These are phyloP conservation scores for Pogostemon cablin DNA, from an alignment of 257 asterid species.

Conservation along the genomic window DNA sequence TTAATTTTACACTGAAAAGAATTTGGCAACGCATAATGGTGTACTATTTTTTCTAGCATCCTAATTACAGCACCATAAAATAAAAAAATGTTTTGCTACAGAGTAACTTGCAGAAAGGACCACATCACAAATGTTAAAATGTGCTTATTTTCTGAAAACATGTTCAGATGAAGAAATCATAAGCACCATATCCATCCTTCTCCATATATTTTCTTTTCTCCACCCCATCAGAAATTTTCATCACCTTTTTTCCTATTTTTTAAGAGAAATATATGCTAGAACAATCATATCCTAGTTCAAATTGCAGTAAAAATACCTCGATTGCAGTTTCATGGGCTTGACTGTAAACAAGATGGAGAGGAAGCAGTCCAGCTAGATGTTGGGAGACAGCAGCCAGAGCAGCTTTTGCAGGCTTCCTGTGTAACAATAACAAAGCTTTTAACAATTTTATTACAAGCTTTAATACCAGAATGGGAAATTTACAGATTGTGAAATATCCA, in stretches of 20 bases:
- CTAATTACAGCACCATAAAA: background rate
- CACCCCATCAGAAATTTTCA: background rate
- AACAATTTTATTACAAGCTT: constrained; percentile 31
- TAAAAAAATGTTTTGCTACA: background rate
- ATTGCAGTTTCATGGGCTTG: constrained; percentile 94
- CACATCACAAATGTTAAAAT: background rate
- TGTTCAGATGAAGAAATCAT: background rate
- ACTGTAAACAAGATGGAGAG: constrained; percentile 97
- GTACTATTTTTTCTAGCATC: background rate
- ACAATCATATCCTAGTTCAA: constrained; percentile 24
- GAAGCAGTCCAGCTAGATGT: constrained; percentile 94
- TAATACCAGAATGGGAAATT: constrained; percentile 10
- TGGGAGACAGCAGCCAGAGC: constrained; percentile 93
- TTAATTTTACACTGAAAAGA: constrained; percentile 7
- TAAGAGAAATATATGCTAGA: constrained; percentile 15
- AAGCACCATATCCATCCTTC: background rate
- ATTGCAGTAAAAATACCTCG: constrained; percentile 57
- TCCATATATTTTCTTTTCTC: background rate
- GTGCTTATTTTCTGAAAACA: too few species aligned
- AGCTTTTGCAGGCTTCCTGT: constrained; percentile 95
- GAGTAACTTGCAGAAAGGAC: constrained; percentile 17
- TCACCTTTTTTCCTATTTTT: too few species aligned
- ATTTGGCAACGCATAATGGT: background rate
- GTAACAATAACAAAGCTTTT: constrained; percentile 28
- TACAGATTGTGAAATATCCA: constrained; percentile 22